Base-by-base conservation (phyloP, 2,329 filamentous ascomycete genomes). In the Achaetomium macrosporum region DNA sequence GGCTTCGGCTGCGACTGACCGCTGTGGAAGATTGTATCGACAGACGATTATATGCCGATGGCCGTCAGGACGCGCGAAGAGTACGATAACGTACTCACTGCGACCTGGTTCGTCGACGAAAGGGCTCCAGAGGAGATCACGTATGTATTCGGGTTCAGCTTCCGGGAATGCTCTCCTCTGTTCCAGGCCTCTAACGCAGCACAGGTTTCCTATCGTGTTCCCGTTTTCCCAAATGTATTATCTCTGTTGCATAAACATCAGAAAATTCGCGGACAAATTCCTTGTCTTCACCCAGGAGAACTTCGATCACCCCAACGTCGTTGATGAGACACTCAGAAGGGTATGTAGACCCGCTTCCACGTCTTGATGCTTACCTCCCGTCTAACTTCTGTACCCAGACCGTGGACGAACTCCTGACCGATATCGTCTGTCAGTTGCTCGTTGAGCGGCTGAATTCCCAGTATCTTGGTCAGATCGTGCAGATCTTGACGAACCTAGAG, bases 11-110 rank as follows among this genome's bases (percentile, higher is more conserved):
- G n/a, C 50, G 16, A 29, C 40, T 51, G 16, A 50, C 35, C 44
- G 52, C 62, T 36, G 65, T 50, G 29, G 29, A 47, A 83, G 78
- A 85, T 85, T 62, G 82, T 85, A 15, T 84, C 88, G n/a, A 96
- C 90, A 1, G 93, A 99, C 67, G 93, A 99, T 69, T 99, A 99
- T 70, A 99, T 99, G 92, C 95, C 93, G 2, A 97, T 99, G 93
- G 88, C 90, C 1, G 95, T 97, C 67, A 89, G 90, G 63, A 90
- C 87, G 17, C 71, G 79, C 15, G 91, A 96, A 63, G 91, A 97
- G 65, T 97, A 95, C 66, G 89, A 95, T 63, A 96, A 96, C 64
- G 92, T 99, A 35, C 82, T 96, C 59, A 93, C 90, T 57, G 90
- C 97, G 55, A 95, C 88, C 71, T 99, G 92, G 92, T 97, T 96